These are phyloP conservation scores for Nicotiana tomentosiformis DNA, from an alignment of 257 asterid species.

Conservation along the genomic window DNA sequence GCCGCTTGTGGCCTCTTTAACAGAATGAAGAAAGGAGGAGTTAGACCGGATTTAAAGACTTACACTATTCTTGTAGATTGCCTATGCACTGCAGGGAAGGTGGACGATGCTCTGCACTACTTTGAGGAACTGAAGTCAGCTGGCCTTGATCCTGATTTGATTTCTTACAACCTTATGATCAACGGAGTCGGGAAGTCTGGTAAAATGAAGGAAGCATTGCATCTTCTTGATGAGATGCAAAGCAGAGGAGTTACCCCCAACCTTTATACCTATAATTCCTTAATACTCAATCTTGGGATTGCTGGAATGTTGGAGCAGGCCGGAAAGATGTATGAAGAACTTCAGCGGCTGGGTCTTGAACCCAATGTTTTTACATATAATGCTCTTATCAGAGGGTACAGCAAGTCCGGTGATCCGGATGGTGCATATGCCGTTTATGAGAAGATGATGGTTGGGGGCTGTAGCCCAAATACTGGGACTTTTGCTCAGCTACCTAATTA, in stretches of 20 bases:
- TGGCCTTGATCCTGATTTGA: constrained; percentile 88
- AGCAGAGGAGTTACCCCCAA: constrained; percentile 63
- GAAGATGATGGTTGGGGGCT: constrained; percentile 87
- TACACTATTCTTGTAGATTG: constrained; percentile 83
- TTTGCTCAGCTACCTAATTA: constrained; percentile 90
- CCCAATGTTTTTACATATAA: constrained; percentile 85
- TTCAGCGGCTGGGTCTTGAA: constrained; percentile 50
- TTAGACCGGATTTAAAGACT: constrained; percentile 83
- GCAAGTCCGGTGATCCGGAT: constrained; percentile 63
- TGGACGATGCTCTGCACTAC: constrained; percentile 61
- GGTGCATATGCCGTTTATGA: constrained; percentile 74
- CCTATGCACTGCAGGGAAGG: constrained; percentile 51
- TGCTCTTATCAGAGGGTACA: constrained; percentile 79
- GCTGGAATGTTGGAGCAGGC: constrained; percentile 77
- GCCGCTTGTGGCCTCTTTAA: constrained; percentile 55
- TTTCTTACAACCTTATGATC: constrained; percentile 79
- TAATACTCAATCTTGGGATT: constrained; percentile 65
- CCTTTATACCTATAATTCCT: constrained; percentile 71
- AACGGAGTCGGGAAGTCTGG: constrained; percentile 72
- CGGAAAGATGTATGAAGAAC: constrained; percentile 58
- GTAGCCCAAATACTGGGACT: constrained; percentile 73
- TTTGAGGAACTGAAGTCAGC: constrained; percentile 67
- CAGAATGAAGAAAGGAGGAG: constrained; percentile 79
- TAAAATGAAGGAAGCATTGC: constrained; percentile 46
- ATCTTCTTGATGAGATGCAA: constrained; percentile 75